Base-by-base conservation (phyloP, 192 early-diverging fungal genomes). In the Chytriomyces sp. region DNA sequence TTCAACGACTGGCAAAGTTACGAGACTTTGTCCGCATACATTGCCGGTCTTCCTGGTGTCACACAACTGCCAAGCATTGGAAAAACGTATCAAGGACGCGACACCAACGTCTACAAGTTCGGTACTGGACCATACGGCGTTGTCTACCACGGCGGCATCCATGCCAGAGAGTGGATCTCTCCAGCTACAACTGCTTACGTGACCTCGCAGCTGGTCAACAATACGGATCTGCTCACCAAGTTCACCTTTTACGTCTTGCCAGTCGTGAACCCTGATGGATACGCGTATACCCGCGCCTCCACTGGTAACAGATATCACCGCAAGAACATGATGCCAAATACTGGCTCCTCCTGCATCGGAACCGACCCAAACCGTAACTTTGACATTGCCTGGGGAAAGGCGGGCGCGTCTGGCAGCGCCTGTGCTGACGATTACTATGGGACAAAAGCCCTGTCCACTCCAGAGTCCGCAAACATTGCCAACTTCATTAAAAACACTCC, bases 131-230 rank as follows among this genome's bases (percentile, higher is more conserved):
- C 75, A n/a, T 60, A 73, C 35, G 47, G 60, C 3, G 75, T 85
- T 24, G 64, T 85, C n/a, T 48, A 78, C 35, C 77, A 84, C 68
- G 86, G 86, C 13, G 86, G 84, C 9, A 87, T 88, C 57, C 90
- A 91, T 53, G 88, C 90, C 10, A 74, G 90, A 9, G 90, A 91
- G 81, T 91, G 90, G 90, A 84, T 90, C 62, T 72, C 82, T 11
- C 84, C 82, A 10, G 74, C 87, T 67, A 84, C 82, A 8, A 80
- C 79, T 5, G 77, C 83, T 72, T 89, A 82, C 47, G 69, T 89
- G 23, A 71, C 70, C 7, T 46, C 64, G 64, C 69, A 69, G 57
- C 74, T 89, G 44, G 61, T 81, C 35, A 72, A 74, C 50, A 69
- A 74, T 66, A 63, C 83, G 10, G 75, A 68, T 16, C 80, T 87